Percentiles rank a stretch among this genome's conserved stretches.
These are phyloP conservation scores for Saccharomycopsis fermentans DNA, from an alignment of 805 yeast species.

Conservation along the genomic window DNA sequence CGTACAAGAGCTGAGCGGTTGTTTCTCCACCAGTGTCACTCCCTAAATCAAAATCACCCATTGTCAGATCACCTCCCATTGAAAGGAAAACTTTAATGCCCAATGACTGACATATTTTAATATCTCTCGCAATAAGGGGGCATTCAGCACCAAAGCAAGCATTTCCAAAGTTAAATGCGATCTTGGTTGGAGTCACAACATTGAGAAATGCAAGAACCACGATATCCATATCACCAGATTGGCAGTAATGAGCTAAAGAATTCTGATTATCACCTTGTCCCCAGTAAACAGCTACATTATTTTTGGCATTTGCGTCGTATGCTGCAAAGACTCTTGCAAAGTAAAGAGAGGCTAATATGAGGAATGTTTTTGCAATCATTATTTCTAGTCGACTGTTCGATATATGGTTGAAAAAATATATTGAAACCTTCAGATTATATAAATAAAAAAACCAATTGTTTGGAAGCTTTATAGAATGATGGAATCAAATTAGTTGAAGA, in stretches of 20 bases:
- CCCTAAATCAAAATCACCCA: conserved; percentile 72
- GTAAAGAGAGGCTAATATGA: too few relatives aligned
- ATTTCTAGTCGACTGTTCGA: too few relatives aligned
- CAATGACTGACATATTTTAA: conserved; percentile 59
- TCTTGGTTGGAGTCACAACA: conserved; percentile 1
- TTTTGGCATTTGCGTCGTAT: conserved; percentile 28
- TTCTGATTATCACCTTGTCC: conserved; percentile 45
- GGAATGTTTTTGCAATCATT: too few relatives aligned
- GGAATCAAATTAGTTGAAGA: too few relatives aligned
- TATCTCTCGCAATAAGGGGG: conserved; percentile 50
- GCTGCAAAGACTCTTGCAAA: conserved; percentile 20
- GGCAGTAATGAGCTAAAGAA: conserved; percentile 9
- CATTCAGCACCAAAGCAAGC: conserved; percentile 19
- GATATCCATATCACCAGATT: conserved; percentile 21
- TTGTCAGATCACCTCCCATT: conserved; percentile 57
- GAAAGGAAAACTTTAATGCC: conserved; percentile 76
- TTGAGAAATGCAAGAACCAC: conserved; percentile 29
- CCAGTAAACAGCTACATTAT: conserved; percentile 62
- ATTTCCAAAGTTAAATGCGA: conserved; percentile 35
- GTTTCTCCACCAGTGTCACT: conserved; percentile 65
- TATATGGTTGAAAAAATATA: too few relatives aligned
- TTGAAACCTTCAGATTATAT: too few relatives aligned
- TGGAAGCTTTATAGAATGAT: too few relatives aligned
- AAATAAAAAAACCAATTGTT: too few relatives aligned
- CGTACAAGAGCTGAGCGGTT: conserved; percentile 52